Evolutionary conservation across 306 rosid species (phyloP), one percentile per base, ranked within the genome.

Genomic region (Neltuma alba): DNA sequence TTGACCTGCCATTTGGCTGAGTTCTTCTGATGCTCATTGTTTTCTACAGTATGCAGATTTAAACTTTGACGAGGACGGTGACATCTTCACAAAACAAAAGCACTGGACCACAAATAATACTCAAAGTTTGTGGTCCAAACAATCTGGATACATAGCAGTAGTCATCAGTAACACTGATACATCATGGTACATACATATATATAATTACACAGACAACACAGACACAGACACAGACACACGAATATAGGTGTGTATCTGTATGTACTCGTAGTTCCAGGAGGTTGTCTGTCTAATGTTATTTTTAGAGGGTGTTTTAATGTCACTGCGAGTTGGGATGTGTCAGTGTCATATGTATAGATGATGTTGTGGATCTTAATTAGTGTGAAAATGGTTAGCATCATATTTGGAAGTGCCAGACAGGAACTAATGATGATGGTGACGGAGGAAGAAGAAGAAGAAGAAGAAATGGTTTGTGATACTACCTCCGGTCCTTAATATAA

Each of bases 391-490:
- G 41, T 6, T 7, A 38, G n/a, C 16, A 18, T 70, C 50, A 78
- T n/a, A n/a, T 7, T 50, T 63, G 50, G 72, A 71, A 62, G 77
- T 70, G 21, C 21, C 47, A 57, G 71, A 58, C 72, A 75, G 36
- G 20, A 55, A 65, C 60, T 27, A 45, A 81, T 58, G 72, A 62
- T 45, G 77, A 42, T 68, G 42, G 65, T 33, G 33, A 8, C 42
- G 74, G n/a, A 45, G 5, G 37, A 4, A 27, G 36, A n/a, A n/a
- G n/a, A n/a, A n/a, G n/a, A n/a, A n/a, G n/a, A 16, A 13, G 48
- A 44, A 15, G 12, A 2, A 6, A 38, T 42, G 47, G 47, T n/a
- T n/a, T n/a, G n/a, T n/a, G n/a, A n/a, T n/a, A n/a, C n/a, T n/a
- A n/a, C n/a, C n/a, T n/a, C n/a, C n/a, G n/a, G n/a, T n/a, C n/a